Conservation (phyloP, 163 green algal genomes). For the Chlamydomonas reinhardtii region DNA sequence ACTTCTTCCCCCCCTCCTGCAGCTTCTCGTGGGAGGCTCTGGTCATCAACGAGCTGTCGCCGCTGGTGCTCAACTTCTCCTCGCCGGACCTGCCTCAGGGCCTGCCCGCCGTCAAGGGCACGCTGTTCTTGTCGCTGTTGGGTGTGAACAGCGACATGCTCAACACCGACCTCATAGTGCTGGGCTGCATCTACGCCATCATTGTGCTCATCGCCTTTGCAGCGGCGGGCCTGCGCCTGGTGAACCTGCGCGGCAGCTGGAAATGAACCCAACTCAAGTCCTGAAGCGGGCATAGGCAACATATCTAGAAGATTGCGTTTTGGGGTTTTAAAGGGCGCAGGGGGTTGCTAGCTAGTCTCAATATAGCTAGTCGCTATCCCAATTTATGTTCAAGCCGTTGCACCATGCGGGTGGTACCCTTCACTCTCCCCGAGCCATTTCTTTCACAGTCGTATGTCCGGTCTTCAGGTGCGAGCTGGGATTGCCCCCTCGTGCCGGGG, state of each 20-base stretch:
- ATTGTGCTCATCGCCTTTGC: neutral
- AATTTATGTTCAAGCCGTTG: no score
- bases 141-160: slow-evolving; percentile 65
- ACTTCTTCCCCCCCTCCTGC: neutral
- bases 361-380: no score
- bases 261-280: neutral
- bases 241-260: slow-evolving; percentile 24
- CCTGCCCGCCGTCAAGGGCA: slow-evolving; percentile 53
- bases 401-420: no score
- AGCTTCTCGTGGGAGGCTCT: slow-evolving; percentile 64
- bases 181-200: slow-evolving; percentile 64
- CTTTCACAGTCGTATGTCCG: no score
- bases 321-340: no score
- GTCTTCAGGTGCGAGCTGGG: no score
- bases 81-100: slow-evolving; percentile 52
- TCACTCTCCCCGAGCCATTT: no score
- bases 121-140: slow-evolving; percentile 64
- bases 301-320: no score
- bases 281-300: no score
- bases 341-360: no score
- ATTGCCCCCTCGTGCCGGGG: no score
- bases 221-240: slow-evolving; percentile 5
- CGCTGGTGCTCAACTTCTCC: slow-evolving; percentile 58
- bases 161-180: slow-evolving; percentile 66
- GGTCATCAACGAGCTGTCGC: slow-evolving; percentile 72